phyloP scores from a whole-genome alignment of 2,329 filamentous ascomycete species.

The Amauroascus verrucosus region DNA sequence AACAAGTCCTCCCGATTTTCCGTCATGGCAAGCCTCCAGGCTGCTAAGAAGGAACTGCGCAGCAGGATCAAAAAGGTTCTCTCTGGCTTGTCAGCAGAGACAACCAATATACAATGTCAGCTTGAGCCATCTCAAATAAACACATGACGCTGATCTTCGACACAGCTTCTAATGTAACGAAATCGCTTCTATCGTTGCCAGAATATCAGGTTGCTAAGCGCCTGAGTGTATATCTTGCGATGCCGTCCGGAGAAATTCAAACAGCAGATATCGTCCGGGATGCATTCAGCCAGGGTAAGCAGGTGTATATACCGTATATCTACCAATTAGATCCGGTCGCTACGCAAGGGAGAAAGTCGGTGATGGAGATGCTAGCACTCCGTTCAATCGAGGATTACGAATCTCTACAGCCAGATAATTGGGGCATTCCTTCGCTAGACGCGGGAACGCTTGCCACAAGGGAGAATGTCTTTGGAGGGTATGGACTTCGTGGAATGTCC shows the following conservation, averaged over 20 bases:
- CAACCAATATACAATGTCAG: constrained; percentile 61
- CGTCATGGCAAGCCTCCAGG: constrained; percentile 43
- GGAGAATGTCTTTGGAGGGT: constrained; percentile 61
- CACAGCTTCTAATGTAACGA: constrained; percentile 55
- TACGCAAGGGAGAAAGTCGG: constrained; percentile 43
- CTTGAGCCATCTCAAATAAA: background rate
- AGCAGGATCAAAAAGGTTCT: constrained; percentile 58
- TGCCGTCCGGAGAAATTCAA: constrained; percentile 78
- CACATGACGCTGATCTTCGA: constrained; percentile 19
- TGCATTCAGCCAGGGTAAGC: constrained; percentile 65
- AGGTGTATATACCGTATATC: constrained; percentile 86
- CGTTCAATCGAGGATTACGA: constrained; percentile 66
- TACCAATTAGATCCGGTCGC: constrained; percentile 44
- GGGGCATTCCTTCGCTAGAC: constrained; percentile 87
- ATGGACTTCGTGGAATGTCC: constrained; percentile 32
- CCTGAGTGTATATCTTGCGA: constrained; percentile 83
- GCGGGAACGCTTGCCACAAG: constrained; percentile 54
- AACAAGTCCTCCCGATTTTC: background rate
- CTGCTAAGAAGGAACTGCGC: constrained; percentile 68
- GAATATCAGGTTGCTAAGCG: constrained; percentile 65
- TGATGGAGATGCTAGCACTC: constrained; percentile 94
- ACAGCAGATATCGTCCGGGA: constrained; percentile 73
- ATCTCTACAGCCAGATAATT: constrained; percentile 64
- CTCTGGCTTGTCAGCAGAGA: constrained; percentile 50
- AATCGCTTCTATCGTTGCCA: constrained; percentile 54